Evolutionary conservation across 768 basidiomycete genomes (phyloP), one percentile per base, ranked within the genome.

Genomic region (Suillus tomentosus): DNA sequence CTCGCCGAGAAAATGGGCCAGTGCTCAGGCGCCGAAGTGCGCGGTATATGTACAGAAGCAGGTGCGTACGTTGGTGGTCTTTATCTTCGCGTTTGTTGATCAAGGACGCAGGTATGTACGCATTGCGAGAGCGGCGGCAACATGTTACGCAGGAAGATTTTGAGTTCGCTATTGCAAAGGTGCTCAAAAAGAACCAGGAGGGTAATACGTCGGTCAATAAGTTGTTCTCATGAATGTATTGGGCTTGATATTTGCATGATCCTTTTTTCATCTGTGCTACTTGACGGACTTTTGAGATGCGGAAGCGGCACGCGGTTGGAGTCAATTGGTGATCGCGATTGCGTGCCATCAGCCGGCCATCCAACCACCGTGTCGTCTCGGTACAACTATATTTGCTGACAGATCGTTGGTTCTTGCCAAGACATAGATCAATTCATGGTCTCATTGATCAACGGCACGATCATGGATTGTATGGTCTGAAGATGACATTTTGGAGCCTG

Each of bases 1-100:
- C 82, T 99, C 3, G 96, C 96, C 0, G 96, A 99, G 76, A 99
- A 99, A 84, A 99, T 99, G 96, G 96, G 96, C 0, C 94, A 97
- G 73, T 98, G 96, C 74, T 96, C 94, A 2, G 96, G 96, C 68
- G 96, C 96, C 2, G 96, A 99, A 76, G 96, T 98, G 17, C 85
- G 96, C 19, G 96, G 95, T 78, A 97, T 97, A 69, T 96, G 95
- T 74, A 96, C 96, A 0, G 95, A 96, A 80, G 95, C 95, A n/a
- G 93, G 93, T 88, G 63, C 65, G 88, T 77, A 48, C 43, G 24
- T 13, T 37, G 13, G 13, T 8, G 65, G n/a, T 60, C 11, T 42
- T 15, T 24, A 45, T 22, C 13, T 48, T 51, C 47, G 37, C 3
- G 15, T 50, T 68, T 47, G 53, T 27, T 39, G 54, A 58, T 64